Percentiles rank a stretch among this genome's conserved stretches.
Conservation (phyloP, 148 eudicot species). For the Chenopodium quinoa region DNA sequence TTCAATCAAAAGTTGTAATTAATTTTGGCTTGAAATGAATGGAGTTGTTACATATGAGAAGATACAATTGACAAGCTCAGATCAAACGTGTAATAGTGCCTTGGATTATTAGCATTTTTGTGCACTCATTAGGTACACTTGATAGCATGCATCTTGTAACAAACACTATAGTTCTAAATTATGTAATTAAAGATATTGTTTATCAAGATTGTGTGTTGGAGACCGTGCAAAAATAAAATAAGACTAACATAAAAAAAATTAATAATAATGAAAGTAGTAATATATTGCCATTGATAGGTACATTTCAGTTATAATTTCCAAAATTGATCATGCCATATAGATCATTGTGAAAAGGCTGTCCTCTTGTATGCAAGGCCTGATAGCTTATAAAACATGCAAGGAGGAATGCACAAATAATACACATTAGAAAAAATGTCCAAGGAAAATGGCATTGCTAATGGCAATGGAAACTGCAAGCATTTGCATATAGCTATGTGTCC, state of each 20-base stretch:
- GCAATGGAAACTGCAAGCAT: neutral
- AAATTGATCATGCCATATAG: slow-evolving; percentile 3
- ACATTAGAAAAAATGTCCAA: slow-evolving; percentile 13
- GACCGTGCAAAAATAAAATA: no score
- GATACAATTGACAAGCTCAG: neutral
- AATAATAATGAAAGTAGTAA: no score
- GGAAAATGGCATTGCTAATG: neutral
- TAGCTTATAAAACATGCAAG: slow-evolving; percentile 10
- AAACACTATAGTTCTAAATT: no score
- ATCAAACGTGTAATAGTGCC: neutral
- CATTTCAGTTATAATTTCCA: slow-evolving; percentile 1
- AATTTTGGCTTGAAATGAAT: neutral
- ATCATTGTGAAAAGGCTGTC: slow-evolving; percentile 4
- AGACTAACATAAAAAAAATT: no score
- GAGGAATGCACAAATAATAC: neutral
- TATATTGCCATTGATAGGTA: no score
- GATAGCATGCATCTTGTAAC: neutral
- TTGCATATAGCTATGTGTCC: slow-evolving; percentile 54
- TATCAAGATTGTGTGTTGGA: no score
- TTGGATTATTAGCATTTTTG: neutral
- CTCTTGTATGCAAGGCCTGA: neutral
- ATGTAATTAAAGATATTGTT: no score
- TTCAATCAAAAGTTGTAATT: neutral
- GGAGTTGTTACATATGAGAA: neutral
- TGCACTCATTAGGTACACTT: neutral